A percentile compares a stretch with the other conserved stretches of the same genome.
Conservation (phyloP, 2,329 filamentous ascomycete genomes). For the Xylaria polymorpha region DNA sequence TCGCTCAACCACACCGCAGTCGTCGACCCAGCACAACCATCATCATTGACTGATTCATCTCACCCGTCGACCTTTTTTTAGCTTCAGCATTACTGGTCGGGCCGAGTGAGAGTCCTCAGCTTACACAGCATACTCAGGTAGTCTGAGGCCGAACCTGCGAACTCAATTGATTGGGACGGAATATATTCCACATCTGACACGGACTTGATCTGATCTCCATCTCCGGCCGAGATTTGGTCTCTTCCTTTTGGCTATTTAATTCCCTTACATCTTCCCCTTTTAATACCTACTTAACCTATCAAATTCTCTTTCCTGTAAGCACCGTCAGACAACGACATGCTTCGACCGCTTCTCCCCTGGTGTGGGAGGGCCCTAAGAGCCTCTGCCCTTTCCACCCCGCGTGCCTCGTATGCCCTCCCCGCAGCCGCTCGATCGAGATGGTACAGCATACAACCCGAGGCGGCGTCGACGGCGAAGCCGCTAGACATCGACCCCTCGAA, state of each 20-base stretch:
- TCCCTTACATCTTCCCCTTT: background rate
- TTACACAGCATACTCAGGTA: background rate
- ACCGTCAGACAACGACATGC: conserved; percentile 51
- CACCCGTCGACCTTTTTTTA: background rate
- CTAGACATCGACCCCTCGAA: conserved; percentile 80
- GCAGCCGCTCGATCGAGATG: conserved; percentile 50
- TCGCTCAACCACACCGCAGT: conserved; percentile 12
- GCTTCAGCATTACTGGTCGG: background rate
- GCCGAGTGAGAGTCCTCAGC: background rate
- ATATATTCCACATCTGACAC: too few relatives aligned
- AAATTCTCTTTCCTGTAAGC: background rate
- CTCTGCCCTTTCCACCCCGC: conserved; percentile 45
- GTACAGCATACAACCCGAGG: conserved; percentile 66
- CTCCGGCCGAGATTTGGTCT: background rate
- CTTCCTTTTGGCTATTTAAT: background rate
- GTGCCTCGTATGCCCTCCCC: conserved; percentile 49
- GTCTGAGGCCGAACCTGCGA: background rate
- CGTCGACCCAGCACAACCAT: background rate
- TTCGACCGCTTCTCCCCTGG: conserved; percentile 59
- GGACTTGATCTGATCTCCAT: background rate
- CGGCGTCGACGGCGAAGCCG: conserved; percentile 64
- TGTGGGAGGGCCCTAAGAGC: conserved; percentile 53
- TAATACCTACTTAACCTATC: background rate
- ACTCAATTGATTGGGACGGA: background rate
- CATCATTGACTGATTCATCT: background rate